Evolutionary conservation across 768 basidiomycete species (phyloP).

Genomic region (Kondoa subrosea): DNA sequence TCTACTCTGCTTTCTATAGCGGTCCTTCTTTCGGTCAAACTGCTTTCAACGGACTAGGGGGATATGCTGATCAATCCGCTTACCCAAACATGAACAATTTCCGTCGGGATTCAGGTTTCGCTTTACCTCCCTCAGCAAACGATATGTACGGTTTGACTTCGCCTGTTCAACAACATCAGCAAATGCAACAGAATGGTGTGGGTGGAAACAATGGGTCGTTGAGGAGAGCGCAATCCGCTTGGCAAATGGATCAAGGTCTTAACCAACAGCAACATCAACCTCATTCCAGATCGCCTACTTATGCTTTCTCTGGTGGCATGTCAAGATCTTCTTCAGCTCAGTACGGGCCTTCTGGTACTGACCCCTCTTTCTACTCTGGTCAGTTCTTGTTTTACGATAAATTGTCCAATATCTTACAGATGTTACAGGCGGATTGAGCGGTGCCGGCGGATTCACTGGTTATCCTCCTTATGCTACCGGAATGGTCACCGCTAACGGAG

Average conservation of each 20-base stretch:
- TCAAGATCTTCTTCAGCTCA: not conserved
- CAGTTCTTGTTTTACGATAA: not conserved
- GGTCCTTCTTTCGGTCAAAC: not conserved
- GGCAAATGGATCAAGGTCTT: not conserved
- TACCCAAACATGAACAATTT: not conserved
- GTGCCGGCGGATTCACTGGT: not conserved
- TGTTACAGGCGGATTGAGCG: slow-evolving; percentile 1
- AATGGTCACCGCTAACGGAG: slow-evolving; percentile 1
- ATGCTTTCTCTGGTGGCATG: not conserved
- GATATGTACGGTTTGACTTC: not conserved
- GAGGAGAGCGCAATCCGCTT: not conserved
- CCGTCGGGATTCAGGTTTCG: not conserved
- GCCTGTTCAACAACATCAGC: not conserved
- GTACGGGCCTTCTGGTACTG: slow-evolving; percentile 1
- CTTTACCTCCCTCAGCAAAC: not conserved
- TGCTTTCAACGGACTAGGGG: not conserved
- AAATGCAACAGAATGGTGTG: not conserved
- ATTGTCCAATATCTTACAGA: not conserved
- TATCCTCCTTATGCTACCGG: slow-evolving; percentile 8
- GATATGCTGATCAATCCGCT: not conserved
- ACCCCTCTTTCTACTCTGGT: slow-evolving; percentile 1
- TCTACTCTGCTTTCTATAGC: not conserved
- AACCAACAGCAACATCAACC: too few species aligned
- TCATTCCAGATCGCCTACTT: not conserved
- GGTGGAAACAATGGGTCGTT: not conserved